These are phyloP conservation scores for Taxillus chinensis DNA, from an alignment of 164 flowering plant species.

Conservation along the genomic window DNA sequence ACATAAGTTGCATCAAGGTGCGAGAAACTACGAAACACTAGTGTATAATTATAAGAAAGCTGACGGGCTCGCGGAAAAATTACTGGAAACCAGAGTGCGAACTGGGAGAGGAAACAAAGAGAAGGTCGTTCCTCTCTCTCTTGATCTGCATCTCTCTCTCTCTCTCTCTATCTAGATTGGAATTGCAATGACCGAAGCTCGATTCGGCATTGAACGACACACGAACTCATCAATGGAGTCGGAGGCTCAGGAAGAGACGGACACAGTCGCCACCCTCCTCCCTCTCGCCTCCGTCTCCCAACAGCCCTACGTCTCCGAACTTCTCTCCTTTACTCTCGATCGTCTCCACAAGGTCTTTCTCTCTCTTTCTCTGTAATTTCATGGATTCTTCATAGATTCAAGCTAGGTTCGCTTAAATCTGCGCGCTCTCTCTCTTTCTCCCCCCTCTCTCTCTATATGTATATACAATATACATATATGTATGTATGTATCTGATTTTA, in stretches of 20 bases:
- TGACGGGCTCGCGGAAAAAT: no score
- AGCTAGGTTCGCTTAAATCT: no score
- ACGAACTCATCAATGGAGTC: constrained; percentile 23
- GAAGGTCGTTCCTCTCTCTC: not conserved
- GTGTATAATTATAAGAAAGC: no score
- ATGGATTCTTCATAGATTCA: no score
- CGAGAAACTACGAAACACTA: no score
- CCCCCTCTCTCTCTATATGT: not conserved
- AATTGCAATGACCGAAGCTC: not conserved
- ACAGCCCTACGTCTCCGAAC: constrained; percentile 95
- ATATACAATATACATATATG: not conserved
- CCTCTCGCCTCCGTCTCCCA: constrained; percentile 69
- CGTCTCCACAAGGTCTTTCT: constrained; percentile 80
- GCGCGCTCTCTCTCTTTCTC: not conserved
- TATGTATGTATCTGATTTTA: no score
- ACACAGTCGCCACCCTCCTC: constrained; percentile 31
- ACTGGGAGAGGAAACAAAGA: not conserved
- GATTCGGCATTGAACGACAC: not conserved
- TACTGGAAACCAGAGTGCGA: not conserved
- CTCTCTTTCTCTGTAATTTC: not conserved
- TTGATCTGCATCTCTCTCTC: not conserved
- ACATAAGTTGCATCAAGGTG: no score
- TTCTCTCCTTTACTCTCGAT: constrained; percentile 98
- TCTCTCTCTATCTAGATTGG: not conserved
- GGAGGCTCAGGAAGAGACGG: constrained; percentile 24